Conservation (phyloP, 768 basidiomycete genomes). For the Pleurotus pulmonarius region DNA sequence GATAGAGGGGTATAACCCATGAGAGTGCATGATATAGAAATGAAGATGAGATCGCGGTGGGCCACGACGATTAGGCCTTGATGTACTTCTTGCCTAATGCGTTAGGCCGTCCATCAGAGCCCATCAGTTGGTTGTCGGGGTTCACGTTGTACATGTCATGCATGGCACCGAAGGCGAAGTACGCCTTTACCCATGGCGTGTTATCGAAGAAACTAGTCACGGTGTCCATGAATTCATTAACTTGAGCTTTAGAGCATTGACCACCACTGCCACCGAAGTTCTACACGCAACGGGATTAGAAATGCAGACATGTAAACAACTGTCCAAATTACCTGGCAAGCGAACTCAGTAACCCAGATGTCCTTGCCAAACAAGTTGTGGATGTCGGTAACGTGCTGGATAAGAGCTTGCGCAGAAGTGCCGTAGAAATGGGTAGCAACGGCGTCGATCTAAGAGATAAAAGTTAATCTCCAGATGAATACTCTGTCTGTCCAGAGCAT, state of each 20-base stretch:
- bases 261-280: slow-evolving; percentile 43
- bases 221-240: slow-evolving; percentile 36
- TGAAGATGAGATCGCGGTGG: background rate
- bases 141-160: slow-evolving; percentile 55
- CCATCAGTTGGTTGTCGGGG: slow-evolving; percentile 49
- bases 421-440: slow-evolving; percentile 73
- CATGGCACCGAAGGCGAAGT: slow-evolving; percentile 65
- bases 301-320: background rate
- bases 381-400: slow-evolving; percentile 44
- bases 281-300: slow-evolving; percentile 23
- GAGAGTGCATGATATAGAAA: slow-evolving; percentile 4
- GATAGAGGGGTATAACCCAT: slow-evolving; percentile 8
- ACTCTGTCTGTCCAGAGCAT: too few relatives aligned
- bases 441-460: slow-evolving; percentile 42
- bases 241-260: slow-evolving; percentile 29
- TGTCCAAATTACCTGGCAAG: slow-evolving; percentile 46
- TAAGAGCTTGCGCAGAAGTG: slow-evolving; percentile 40
- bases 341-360: slow-evolving; percentile 70
- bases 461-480: too few relatives aligned
- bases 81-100: slow-evolving; percentile 50
- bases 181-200: slow-evolving; percentile 29
- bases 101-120: slow-evolving; percentile 40
- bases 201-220: slow-evolving; percentile 33
- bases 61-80: slow-evolving; percentile 14
- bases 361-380: slow-evolving; percentile 37